Percentiles rank a stretch among this genome's conserved stretches.
These are phyloP conservation scores for Lactuca sativa DNA, from an alignment of 129 eudicot species.

Conservation along the genomic window DNA sequence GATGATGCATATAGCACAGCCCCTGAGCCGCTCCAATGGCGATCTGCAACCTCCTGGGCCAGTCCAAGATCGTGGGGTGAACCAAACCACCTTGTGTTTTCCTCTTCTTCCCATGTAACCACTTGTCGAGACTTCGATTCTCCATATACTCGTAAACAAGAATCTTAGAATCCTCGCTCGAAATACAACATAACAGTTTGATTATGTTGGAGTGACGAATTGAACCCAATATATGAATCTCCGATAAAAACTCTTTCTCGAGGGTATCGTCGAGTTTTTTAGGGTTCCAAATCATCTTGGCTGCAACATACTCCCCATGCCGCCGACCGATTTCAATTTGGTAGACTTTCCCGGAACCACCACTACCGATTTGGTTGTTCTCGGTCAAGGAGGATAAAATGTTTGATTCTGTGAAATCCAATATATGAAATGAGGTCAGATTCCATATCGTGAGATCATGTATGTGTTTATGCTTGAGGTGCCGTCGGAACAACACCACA, in stretches of 20 bases:
- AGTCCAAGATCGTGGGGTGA: conserved; percentile 42
- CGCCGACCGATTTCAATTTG: conserved; percentile 43
- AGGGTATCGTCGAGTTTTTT: conserved; percentile 39
- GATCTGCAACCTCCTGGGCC: conserved; percentile 73
- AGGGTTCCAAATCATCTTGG: conserved; percentile 64
- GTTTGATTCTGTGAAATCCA: conserved; percentile 66
- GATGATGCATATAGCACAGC: conserved; percentile 78
- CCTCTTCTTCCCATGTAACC: conserved; percentile 69
- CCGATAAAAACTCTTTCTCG: conserved; percentile 75
- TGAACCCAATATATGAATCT: conserved; percentile 75
- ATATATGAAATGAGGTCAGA: conserved; percentile 62
- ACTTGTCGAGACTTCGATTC: conserved; percentile 79
- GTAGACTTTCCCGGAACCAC: conserved; percentile 90
- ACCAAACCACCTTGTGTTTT: conserved; percentile 26
- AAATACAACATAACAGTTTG: conserved; percentile 74
- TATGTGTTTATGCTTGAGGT: conserved; percentile 49
- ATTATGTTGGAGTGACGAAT: conserved; percentile 83
- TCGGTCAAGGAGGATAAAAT: conserved; percentile 55
- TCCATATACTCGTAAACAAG: conserved; percentile 95
- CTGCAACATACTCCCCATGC: conserved; percentile 63
- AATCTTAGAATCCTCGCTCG: conserved; percentile 78
- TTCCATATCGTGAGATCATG: conserved; percentile 66
- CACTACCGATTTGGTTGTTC: conserved; percentile 59
- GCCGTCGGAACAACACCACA: conserved; percentile 37
- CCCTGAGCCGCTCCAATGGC: conserved; percentile 83